phyloP scores from a whole-genome alignment of 1,284 basidiomycete species.

The Neonothopanus nambi region DNA sequence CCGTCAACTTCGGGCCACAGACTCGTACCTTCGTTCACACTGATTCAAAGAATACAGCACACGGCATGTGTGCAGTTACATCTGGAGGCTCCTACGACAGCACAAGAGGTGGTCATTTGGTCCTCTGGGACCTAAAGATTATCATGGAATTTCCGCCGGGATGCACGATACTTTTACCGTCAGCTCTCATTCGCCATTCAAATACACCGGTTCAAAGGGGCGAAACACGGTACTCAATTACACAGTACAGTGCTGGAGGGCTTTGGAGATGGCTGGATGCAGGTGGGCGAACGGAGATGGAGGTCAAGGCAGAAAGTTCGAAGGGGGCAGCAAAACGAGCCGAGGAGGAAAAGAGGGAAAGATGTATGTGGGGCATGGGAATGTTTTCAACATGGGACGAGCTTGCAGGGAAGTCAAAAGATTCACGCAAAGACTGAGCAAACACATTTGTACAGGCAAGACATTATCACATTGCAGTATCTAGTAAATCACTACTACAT shows the following conservation, averaged over 20 bases:
- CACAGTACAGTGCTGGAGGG: conserved; percentile 8
- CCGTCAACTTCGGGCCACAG: conserved; percentile 5
- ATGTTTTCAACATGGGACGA: too few species aligned
- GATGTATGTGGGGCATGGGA: too few species aligned
- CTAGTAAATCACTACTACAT: too few species aligned
- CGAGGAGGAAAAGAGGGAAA: too few species aligned
- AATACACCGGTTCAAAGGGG: conserved; percentile 1
- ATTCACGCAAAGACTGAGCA: too few species aligned
- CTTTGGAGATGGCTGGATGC: not conserved
- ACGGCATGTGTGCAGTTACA: conserved; percentile 8
- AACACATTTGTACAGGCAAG: too few species aligned
- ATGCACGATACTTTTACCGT: conserved; percentile 7
- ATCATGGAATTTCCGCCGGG: conserved; percentile 3
- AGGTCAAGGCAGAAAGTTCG: too few species aligned
- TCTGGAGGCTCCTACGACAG: conserved; percentile 2
- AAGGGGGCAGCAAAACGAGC: too few species aligned
- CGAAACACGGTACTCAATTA: not conserved
- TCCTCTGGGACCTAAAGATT: conserved; percentile 8
- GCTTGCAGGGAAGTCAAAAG: too few species aligned
- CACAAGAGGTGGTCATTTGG: not conserved
- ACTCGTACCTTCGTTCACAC: conserved; percentile 7
- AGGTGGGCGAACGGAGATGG: not conserved
- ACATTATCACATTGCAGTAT: too few species aligned
- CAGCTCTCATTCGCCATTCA: not conserved
- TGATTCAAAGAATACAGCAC: conserved; percentile 1